These are phyloP conservation scores for Hortiboletus flavorubellus DNA, from an alignment of 768 basidiomycete genomes.

Conservation along the genomic window DNA sequence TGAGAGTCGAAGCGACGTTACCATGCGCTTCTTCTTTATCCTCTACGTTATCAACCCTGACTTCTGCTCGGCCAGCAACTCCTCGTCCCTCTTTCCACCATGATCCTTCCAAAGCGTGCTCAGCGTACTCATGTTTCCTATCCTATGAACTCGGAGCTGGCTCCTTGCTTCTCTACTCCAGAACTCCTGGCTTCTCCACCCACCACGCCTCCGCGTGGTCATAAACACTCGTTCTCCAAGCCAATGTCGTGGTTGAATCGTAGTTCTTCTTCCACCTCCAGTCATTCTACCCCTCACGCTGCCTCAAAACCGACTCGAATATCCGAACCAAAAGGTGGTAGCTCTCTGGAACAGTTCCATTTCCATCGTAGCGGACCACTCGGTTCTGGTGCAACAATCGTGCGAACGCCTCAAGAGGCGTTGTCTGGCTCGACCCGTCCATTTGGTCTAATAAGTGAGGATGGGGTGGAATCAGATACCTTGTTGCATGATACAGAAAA, in stretches of 20 bases:
- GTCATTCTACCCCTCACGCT: constrained; percentile 23
- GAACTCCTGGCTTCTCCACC: constrained; percentile 28
- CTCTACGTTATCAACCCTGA: constrained; percentile 7
- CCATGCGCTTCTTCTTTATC: constrained; percentile 11
- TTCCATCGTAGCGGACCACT: constrained; percentile 45
- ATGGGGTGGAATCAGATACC: constrained; percentile 5
- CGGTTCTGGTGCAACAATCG: constrained; percentile 72
- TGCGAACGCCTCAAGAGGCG: constrained; percentile 79
- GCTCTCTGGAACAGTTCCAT: constrained; percentile 31
- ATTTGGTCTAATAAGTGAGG: constrained; percentile 8
- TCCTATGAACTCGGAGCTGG: constrained; percentile 25
- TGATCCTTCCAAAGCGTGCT: constrained; percentile 24
- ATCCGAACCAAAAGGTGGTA: constrained; percentile 41
- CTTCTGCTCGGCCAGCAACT: background rate
- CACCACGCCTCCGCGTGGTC: constrained; percentile 26
- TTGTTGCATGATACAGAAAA: constrained; percentile 13
- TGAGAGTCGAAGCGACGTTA: constrained; percentile 2
- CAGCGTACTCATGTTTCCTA: constrained; percentile 15
- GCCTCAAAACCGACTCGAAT: constrained; percentile 40
- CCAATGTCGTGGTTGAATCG: constrained; percentile 44
- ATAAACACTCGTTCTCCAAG: constrained; percentile 38
- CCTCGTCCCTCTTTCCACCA: constrained; percentile 12
- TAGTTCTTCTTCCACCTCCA: constrained; percentile 33
- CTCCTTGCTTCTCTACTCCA: constrained; percentile 18
- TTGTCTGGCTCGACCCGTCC: constrained; percentile 36